Evolutionary conservation across 169 alveolate species (phyloP).

Genomic region (Blepharisma undulans): DNA sequence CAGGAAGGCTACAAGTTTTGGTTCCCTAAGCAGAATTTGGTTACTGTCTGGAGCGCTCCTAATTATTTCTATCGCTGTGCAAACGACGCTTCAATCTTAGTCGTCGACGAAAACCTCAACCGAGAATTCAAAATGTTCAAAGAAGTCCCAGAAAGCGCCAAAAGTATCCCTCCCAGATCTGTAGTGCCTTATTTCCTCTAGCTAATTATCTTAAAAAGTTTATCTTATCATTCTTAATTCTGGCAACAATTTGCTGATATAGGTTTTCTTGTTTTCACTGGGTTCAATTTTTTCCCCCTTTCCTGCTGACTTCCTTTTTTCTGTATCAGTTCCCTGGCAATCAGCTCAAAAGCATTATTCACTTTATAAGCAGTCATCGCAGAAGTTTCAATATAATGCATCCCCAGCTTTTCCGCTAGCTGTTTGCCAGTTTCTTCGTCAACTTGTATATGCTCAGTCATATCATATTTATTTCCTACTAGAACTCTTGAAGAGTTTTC

Average conservation of each 20-base stretch:
- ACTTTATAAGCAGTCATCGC: not conserved
- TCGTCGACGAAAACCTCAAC: conserved; percentile 64
- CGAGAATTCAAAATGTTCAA: conserved; percentile 66
- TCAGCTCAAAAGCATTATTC: not conserved
- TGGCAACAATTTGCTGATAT: not conserved
- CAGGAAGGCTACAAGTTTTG: conserved; percentile 82
- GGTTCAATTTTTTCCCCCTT: not conserved
- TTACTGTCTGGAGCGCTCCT: conserved; percentile 87
- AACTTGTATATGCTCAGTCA: conserved; percentile 29
- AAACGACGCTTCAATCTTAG: conserved; percentile 80
- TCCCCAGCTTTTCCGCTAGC: conserved; percentile 7
- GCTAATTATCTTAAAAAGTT: not conserved
- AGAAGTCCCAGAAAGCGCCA: conserved; percentile 70
- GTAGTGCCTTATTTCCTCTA: conserved; percentile 79
- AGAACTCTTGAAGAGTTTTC: conserved; percentile 92
- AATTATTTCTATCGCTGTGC: conserved; percentile 83
- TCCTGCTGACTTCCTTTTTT: not conserved
- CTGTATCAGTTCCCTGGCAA: conserved; percentile 7
- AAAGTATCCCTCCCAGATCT: conserved; percentile 68
- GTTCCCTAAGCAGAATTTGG: conserved; percentile 79
- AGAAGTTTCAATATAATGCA: conserved; percentile 31
- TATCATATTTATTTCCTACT: conserved; percentile 95
- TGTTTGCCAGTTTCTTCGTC: conserved; percentile 13
- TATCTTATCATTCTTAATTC: not conserved
- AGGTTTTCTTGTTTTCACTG: not conserved